These are phyloP conservation scores for Saccharomycopsis guyanensis DNA, from an alignment of 805 yeast genomes.

Conservation along the genomic window DNA sequence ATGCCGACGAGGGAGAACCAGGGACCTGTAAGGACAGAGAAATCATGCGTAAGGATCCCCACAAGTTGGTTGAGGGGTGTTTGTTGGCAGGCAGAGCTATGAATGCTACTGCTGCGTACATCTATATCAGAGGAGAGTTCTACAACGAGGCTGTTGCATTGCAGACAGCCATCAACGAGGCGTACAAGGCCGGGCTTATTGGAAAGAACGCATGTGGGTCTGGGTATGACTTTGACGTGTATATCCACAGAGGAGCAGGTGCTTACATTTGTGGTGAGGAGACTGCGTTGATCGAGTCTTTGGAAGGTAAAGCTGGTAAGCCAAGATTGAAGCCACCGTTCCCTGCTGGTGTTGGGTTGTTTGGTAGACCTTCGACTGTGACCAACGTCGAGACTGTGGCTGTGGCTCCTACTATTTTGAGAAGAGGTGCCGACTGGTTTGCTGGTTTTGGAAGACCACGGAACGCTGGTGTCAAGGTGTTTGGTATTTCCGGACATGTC, in stretches of 20 bases:
- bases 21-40: constrained; percentile 93
- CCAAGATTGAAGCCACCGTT: constrained; percentile 92
- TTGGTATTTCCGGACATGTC: constrained; percentile 84
- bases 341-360: constrained; percentile 90
- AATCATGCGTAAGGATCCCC: constrained; percentile 86
- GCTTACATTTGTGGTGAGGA: constrained; percentile 92
- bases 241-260: constrained; percentile 87
- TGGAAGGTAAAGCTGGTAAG: constrained; percentile 91
- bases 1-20: constrained; percentile 94
- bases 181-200: constrained; percentile 69
- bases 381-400: constrained; percentile 89
- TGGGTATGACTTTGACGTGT: constrained; percentile 78
- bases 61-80: constrained; percentile 89
- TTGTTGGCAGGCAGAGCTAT: constrained; percentile 82
- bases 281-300: constrained; percentile 79
- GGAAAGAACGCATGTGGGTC: constrained; percentile 86
- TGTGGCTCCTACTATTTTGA: constrained; percentile 81
- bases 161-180: constrained; percentile 81
- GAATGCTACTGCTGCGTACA: constrained; percentile 91
- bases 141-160: constrained; percentile 69
- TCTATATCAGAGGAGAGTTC: constrained; percentile 86
- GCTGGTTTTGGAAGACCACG: constrained; percentile 78
- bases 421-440: constrained; percentile 89
- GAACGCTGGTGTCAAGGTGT: constrained; percentile 75
- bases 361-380: constrained; percentile 87